Evolutionary conservation across 2,329 filamentous ascomycete species (phyloP), one percentile per base, ranked within the genome.

Genomic region (Aspergillus tanneri): DNA sequence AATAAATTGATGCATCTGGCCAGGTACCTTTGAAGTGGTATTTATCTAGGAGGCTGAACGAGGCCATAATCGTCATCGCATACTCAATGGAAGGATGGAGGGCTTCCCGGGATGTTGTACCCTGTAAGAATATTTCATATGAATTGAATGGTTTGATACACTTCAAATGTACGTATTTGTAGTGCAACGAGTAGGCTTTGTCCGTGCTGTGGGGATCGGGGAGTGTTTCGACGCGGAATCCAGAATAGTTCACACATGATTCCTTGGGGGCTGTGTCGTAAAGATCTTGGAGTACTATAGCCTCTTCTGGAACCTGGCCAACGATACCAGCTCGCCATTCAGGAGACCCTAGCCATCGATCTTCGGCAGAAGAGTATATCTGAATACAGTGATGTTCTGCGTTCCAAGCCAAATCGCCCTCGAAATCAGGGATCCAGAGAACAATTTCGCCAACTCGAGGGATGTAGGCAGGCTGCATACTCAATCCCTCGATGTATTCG

Each of bases 261-360:
- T 66, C 56, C 38, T 76, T 74, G 0, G 64, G 43, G 2, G 71
- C 64, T 10, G 72, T 61, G 3, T 65, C 55, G 18, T 71, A 59
- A 2, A 82, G 63, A 47, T 82, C 78, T n/a, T 74, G 66, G 12
- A 75, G 65, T 7, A 66, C 60, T 2, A 64, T 57, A 1, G 72
- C 58, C 19, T 77, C 74, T 1, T 70, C 64, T 0, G 81, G 75
- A 3, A 71, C 64, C 57, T 84, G 76, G 1, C 76, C 74, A 9
- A 85, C 67, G 0, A 82, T 68, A 1, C 81, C 82, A 1, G 77
- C 81, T 55, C 80, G 75, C 82, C 82, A 85, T 5, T 62, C 47
- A 0, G 79, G 77, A 14, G 58, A 54, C 0, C 66, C 69, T 3
- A 57, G 51, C 52, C 67, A 75, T 19, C 50, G 54, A 18, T 62